A percentile compares a stretch with the other conserved stretches of the same genome.
phyloP scores from a whole-genome alignment of 169 alveolate species.

The Cryptosporidium tyzzeri region DNA sequence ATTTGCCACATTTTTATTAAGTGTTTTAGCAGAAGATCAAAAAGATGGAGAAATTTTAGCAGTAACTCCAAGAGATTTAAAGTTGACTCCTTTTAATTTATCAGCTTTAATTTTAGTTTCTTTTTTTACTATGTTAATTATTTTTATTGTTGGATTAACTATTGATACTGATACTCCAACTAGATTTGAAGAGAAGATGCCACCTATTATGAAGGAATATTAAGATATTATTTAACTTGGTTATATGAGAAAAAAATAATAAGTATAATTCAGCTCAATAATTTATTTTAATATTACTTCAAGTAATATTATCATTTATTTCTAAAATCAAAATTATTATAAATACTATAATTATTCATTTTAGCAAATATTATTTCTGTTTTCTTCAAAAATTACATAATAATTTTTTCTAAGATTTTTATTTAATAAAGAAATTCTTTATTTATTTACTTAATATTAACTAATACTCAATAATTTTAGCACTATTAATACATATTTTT shows the following conservation, averaged over 20 bases:
- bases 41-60: not conserved
- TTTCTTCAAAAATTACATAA: not conserved
- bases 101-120: constrained; percentile 42
- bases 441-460: too few species aligned
- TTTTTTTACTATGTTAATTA: constrained; percentile 32
- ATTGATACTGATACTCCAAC: constrained; percentile 72
- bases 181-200: constrained; percentile 68
- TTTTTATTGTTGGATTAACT: constrained; percentile 47
- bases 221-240: constrained; percentile 2
- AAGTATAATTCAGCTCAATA: not conserved
- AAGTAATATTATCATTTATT: not conserved
- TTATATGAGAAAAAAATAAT: not conserved
- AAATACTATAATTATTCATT: not conserved
- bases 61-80: constrained; percentile 28
- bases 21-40: constrained; percentile 18
- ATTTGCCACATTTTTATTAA: constrained; percentile 4
- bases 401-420: not conserved
- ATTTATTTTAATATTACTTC: not conserved
- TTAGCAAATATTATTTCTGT: not conserved
- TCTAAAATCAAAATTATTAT: not conserved
- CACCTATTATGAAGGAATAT: constrained; percentile 75
- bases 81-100: constrained; percentile 59
- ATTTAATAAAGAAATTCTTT: not conserved
- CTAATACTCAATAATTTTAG: not conserved
- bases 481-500: too few species aligned